A percentile compares a stretch with the other conserved stretches of the same genome.
These are phyloP conservation scores for Prunus mongolica DNA, from an alignment of 306 rosid species.

Conservation along the genomic window DNA sequence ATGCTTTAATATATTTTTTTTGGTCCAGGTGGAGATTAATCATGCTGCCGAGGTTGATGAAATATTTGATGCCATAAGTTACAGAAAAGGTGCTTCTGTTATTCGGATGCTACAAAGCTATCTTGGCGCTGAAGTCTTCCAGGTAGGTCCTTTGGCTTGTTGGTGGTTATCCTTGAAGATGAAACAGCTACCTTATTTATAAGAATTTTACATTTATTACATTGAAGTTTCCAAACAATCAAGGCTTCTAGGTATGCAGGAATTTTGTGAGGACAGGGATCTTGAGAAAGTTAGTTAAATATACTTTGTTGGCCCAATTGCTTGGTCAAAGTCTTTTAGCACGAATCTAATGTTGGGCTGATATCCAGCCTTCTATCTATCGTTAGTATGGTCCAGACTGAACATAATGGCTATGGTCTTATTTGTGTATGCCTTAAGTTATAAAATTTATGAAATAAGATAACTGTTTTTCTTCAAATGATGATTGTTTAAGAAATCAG, in stretches of 20 bases:
- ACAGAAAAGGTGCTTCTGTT: slow-evolving; percentile 87
- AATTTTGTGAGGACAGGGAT: neutral
- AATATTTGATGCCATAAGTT: slow-evolving; percentile 91
- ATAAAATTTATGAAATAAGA: too few relatives aligned
- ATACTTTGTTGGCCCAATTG: neutral
- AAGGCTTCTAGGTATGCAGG: too few relatives aligned
- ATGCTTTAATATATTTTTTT: slow-evolving; percentile 6
- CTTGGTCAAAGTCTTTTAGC: neutral
- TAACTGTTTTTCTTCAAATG: too few relatives aligned
- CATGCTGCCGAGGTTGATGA: slow-evolving; percentile 88
- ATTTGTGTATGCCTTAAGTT: neutral
- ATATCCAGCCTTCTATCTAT: neutral
- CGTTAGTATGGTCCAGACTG: neutral
- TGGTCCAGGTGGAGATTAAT: slow-evolving; percentile 81
- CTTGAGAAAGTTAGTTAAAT: neutral
- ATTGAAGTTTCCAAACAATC: too few relatives aligned
- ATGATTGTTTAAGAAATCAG: too few relatives aligned
- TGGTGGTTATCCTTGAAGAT: neutral
- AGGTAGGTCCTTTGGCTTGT: slow-evolving; percentile 52
- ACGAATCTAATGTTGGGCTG: neutral
- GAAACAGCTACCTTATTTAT: neutral
- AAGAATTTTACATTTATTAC: neutral
- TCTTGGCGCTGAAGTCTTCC: slow-evolving; percentile 87
- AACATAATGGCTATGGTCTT: neutral
- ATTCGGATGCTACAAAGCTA: slow-evolving; percentile 96